Evolutionary conservation across 441 rosid genomes (phyloP).

Genomic region (Adansonia rubrostipa): DNA sequence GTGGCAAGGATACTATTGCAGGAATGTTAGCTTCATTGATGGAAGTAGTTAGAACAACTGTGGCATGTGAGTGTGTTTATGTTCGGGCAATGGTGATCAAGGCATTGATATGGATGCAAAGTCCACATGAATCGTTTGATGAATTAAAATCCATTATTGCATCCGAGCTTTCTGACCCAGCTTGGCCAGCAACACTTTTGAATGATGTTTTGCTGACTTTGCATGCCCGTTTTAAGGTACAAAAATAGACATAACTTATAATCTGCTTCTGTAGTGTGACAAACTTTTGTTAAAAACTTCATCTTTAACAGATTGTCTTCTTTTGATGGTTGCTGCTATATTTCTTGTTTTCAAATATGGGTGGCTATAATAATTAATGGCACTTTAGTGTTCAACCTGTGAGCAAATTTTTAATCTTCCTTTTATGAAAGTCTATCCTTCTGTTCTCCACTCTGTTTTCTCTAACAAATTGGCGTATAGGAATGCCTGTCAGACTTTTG

Average conservation of each 20-base stretch:
- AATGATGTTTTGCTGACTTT: slow-evolving; percentile 95
- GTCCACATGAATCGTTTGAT: slow-evolving; percentile 92
- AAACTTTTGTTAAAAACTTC: neutral
- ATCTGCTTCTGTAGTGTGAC: neutral
- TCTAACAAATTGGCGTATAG: neutral
- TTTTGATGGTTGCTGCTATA: neutral
- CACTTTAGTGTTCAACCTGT: neutral
- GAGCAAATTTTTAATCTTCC: neutral
- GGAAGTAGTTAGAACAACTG: slow-evolving; percentile 99
- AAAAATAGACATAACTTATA: slow-evolving; percentile 13
- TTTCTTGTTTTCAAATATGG: neutral
- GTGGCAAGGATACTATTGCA: slow-evolving; percentile 89
- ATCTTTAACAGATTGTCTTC: neutral
- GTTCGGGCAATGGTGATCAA: slow-evolving; percentile 98
- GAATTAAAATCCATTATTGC: slow-evolving; percentile 96
- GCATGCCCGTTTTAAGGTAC: slow-evolving; percentile 99
- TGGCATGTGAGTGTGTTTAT: slow-evolving; percentile 99
- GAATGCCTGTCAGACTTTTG: neutral
- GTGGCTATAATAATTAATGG: neutral
- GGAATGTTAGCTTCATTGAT: slow-evolving; percentile 88
- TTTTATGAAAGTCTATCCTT: neutral
- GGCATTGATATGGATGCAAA: slow-evolving; percentile 99
- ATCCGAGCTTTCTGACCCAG: slow-evolving; percentile 99
- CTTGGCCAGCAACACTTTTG: slow-evolving; percentile 92
- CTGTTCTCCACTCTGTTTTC: neutral